Base-by-base conservation (phyloP, 306 rosid genomes). In the Quercus aquifolioides region DNA sequence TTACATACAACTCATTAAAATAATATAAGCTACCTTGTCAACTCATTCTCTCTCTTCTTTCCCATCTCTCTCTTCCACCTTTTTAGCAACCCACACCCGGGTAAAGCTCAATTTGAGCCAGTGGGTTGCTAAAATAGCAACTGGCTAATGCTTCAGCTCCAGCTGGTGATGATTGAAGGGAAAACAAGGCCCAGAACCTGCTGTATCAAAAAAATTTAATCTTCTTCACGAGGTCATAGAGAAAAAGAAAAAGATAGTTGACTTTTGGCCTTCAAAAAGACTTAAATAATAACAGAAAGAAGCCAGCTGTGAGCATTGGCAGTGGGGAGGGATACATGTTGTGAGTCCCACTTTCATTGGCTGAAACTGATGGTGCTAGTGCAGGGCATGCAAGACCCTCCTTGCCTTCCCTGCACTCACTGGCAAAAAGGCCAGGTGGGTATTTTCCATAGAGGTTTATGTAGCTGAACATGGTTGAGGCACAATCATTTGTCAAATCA, bases 381-480 rank as follows among this genome's bases (percentile, higher is more conserved):
- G 87, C 98, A 43, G 90, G 90, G 83, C 99, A 95, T n/a, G 11
- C 80, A 3, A 95, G 94, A 75, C 99, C 98, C 30, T 3, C 0
- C 82, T 91, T 93, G 20, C 88, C 94, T 30, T 81, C 98, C 0
- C 33, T 86, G 75, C 99, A 95, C 87, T 91, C 96, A 0, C 85
- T 84, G 21, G 97, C 76, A 59, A 95, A 95, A 77, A 95, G 96
- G 59, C 99, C 99, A 1, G 99, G 94, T 26, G 99, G 99, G 91
- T 95, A 95, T 71, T 76, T 83, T 43, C 99, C 99, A 5, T 93
- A 84, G 59, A 95, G 88, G 85, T 95, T 91, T 20, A 95, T 91
- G 89, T 95, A 95, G 80, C 99, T 95, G 89, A 95, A 95, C 98
- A 95, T 91, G 76, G 94, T 95, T 6, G 98, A 77, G 49, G 99